A percentile compares a stretch with the other conserved stretches of the same genome.
Conservation (phyloP, 768 basidiomycete genomes). For the Fomitopsis serialis region DNA sequence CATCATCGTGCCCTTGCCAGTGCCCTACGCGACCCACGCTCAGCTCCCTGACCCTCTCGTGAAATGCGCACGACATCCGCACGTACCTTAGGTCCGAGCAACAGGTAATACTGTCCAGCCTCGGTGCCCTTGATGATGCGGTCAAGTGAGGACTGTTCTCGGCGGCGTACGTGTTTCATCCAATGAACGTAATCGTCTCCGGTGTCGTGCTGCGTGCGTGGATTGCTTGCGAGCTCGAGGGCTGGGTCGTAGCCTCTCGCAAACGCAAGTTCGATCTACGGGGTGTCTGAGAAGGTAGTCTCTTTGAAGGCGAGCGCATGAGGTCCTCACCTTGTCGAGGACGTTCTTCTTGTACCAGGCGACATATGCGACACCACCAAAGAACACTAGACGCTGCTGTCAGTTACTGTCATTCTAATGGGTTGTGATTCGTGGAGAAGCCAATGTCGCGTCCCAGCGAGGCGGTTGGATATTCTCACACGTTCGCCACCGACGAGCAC, state of each 20-base stretch:
- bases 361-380: conserved; percentile 68
- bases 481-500: too few relatives aligned
- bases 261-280: conserved; percentile 75
- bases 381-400: conserved; percentile 40
- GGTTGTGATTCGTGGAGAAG: too few relatives aligned
- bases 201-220: conserved; percentile 26
- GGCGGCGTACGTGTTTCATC: conserved; percentile 61
- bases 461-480: too few relatives aligned
- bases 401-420: too few relatives aligned
- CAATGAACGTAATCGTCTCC: conserved; percentile 28
- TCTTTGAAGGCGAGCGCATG: neutral
- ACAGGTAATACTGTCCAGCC: conserved; percentile 66
- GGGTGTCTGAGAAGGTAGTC: neutral
- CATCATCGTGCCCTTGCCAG: conserved; percentile 80
- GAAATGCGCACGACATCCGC: too few relatives aligned
- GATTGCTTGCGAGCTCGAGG: conserved; percentile 59
- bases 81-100: conserved; percentile 71
- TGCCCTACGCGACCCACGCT: conserved; percentile 43
- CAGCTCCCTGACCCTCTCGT: too few relatives aligned
- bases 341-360: conserved; percentile 83
- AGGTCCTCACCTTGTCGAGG: conserved; percentile 58
- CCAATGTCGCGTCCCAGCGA: too few relatives aligned
- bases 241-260: conserved; percentile 78
- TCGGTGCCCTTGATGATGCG: conserved; percentile 72
- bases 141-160: conserved; percentile 74